phyloP scores from a whole-genome alignment of 495 filamentous ascomycete genomes.

The Penicillium alfredii region DNA sequence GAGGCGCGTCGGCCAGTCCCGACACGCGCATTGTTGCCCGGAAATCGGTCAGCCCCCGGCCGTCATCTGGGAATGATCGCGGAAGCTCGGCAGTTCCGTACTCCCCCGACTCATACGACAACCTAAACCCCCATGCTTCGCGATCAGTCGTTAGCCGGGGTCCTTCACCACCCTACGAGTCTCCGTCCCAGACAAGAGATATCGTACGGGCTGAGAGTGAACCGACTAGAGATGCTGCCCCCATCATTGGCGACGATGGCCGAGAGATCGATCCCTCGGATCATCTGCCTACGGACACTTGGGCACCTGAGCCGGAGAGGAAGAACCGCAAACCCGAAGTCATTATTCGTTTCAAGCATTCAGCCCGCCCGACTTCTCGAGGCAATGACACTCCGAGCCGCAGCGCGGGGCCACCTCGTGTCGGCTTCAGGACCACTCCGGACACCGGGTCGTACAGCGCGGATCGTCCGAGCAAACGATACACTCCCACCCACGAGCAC shows the following conservation, averaged over 20 bases:
- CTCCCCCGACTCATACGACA: conserved; percentile 72
- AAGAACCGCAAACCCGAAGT: conserved; percentile 59
- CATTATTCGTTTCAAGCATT: conserved; percentile 46
- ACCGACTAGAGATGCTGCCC: conserved; percentile 32
- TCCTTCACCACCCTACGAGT: conserved; percentile 36
- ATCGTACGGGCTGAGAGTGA: conserved; percentile 32
- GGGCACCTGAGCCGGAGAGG: conserved; percentile 88
- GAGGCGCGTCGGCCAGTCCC: conserved; percentile 50
- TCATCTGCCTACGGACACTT: conserved; percentile 82
- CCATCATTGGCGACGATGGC: conserved; percentile 77
- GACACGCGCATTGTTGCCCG: conserved; percentile 52
- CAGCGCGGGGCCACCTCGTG: conserved; percentile 12
- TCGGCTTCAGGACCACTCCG: conserved; percentile 17
- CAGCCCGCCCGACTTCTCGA: conserved; percentile 29
- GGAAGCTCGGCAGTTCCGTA: conserved; percentile 67
- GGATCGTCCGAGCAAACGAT: conserved; percentile 13
- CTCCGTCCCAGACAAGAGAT: conserved; percentile 38
- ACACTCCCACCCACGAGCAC: conserved; percentile 17
- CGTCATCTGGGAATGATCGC: conserved; percentile 47
- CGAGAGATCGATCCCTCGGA: conserved; percentile 88
- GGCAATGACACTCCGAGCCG: conserved; percentile 17
- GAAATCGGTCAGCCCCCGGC: conserved; percentile 74
- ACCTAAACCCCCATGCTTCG: conserved; percentile 39
- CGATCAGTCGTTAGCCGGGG: conserved; percentile 26
- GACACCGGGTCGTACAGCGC: conserved; percentile 10